Evolutionary conservation across 768 basidiomycete species (phyloP).

Genomic region (Phylloporus rhodoxanthus): DNA sequence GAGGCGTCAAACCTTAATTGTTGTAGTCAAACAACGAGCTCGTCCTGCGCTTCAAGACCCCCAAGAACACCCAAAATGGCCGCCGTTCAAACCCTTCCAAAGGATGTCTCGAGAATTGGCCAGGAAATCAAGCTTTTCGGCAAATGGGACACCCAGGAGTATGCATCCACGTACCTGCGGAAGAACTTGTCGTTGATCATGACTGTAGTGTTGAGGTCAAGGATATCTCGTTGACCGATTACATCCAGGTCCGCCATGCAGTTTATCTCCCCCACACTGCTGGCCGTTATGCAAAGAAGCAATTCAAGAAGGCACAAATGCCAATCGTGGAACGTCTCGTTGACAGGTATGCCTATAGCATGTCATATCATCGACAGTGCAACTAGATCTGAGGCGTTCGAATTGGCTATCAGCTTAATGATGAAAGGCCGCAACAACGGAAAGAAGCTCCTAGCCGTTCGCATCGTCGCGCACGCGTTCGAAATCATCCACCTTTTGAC

Average conservation of each 20-base stretch:
- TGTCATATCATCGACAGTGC: neutral
- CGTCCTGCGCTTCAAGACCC: constrained; percentile 23
- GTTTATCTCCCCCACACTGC: constrained; percentile 99
- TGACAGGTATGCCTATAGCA: constrained; percentile 61
- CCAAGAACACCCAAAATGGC: constrained; percentile 50
- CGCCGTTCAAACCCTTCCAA: constrained; percentile 66
- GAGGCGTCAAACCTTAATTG: constrained; percentile 23
- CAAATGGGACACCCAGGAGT: constrained; percentile 99
- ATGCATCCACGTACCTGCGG: constrained; percentile 30
- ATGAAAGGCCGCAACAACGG: constrained; percentile 99
- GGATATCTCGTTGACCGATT: constrained; percentile 98
- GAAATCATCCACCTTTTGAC: constrained; percentile 99
- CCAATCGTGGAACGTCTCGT: constrained; percentile 99
- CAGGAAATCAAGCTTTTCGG: constrained; percentile 94
- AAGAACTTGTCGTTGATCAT: constrained; percentile 13
- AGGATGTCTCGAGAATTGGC: constrained; percentile 73
- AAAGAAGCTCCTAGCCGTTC: constrained; percentile 97
- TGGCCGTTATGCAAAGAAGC: constrained; percentile 98
- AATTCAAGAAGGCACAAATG: constrained; percentile 99
- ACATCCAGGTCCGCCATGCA: constrained; percentile 98
- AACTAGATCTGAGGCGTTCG: neutral
- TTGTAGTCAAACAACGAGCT: constrained; percentile 19
- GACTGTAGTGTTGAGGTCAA: constrained; percentile 86
- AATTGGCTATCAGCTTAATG: constrained; percentile 68
- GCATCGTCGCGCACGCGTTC: constrained; percentile 98